Percentiles rank a stretch among this genome's conserved stretches.
phyloP scores from a whole-genome alignment of 2,329 filamentous ascomycete genomes.

The Aspergillus proliferans region DNA sequence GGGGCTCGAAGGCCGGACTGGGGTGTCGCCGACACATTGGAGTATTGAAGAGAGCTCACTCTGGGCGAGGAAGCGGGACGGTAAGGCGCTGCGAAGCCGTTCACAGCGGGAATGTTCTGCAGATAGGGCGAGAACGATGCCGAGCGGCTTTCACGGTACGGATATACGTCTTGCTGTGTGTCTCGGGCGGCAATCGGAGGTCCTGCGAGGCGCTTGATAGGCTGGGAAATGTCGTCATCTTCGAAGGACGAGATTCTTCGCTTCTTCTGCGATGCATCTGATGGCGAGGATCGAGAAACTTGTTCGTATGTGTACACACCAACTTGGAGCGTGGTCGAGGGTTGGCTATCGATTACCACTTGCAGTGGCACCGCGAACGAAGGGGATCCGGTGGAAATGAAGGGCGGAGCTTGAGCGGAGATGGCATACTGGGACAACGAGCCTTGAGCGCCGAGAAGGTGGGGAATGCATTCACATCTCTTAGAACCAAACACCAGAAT shows the following conservation, averaged over 20 bases:
- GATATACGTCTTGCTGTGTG: constrained; percentile 45
- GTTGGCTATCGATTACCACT: constrained; percentile 54
- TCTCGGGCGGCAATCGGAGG: constrained; percentile 46
- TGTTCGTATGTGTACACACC: constrained; percentile 59
- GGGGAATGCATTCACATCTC: constrained; percentile 61
- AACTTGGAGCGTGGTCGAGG: constrained; percentile 48
- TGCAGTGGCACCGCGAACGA: constrained; percentile 54
- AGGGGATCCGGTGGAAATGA: constrained; percentile 51
- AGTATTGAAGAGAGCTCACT: constrained; percentile 37
- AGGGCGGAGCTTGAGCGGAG: constrained; percentile 64
- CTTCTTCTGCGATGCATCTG: constrained; percentile 48
- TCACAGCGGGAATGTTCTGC: constrained; percentile 42
- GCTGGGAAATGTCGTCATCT: constrained; percentile 41
- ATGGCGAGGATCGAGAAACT: constrained; percentile 32
- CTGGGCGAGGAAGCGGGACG: constrained; percentile 36
- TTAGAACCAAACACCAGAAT: constrained; percentile 73
- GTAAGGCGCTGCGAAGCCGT: constrained; percentile 35
- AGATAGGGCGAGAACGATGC: constrained; percentile 46
- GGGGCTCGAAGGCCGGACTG: constrained; percentile 43
- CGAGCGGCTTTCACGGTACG: constrained; percentile 48
- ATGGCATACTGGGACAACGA: constrained; percentile 65
- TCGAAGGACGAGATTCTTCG: constrained; percentile 48
- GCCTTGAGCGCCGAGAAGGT: constrained; percentile 53
- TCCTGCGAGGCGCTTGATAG: constrained; percentile 42
- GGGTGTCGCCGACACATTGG: constrained; percentile 32